phyloP scores from a whole-genome alignment of 257 asterid genomes.

The Solanum ossicruentum region DNA sequence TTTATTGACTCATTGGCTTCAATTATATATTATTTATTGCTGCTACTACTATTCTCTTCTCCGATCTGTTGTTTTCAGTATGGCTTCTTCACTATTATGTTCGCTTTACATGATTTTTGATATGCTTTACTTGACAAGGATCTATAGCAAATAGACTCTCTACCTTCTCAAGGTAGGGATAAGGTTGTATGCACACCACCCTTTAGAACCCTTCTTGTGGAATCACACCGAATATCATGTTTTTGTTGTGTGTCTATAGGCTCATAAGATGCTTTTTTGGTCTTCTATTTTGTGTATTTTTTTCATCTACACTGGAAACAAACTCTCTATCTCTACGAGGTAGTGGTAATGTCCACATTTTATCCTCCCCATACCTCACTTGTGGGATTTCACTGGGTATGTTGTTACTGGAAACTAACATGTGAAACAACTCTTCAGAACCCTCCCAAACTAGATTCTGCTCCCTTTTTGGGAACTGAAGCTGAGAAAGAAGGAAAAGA shows the following conservation, averaged over 20 bases:
- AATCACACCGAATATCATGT: too few species aligned
- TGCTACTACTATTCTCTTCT: not conserved
- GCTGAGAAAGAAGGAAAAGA: constrained; percentile 29
- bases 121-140: not conserved
- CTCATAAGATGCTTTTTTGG: not conserved
- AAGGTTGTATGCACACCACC: too few species aligned
- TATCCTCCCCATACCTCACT: too few species aligned
- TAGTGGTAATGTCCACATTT: too few species aligned
- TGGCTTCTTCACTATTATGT: not conserved
- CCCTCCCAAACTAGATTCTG: constrained; percentile 59
- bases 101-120: not conserved
- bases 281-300: not conserved
- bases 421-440: constrained; percentile 23
- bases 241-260: too few species aligned
- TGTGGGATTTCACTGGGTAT: too few species aligned
- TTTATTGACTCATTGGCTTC: too few species aligned
- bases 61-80: not conserved
- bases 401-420: constrained; percentile 1
- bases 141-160: too few species aligned
- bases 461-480: constrained; percentile 27
- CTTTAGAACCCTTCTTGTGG: too few species aligned
- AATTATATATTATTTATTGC: too few species aligned
- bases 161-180: too few species aligned
- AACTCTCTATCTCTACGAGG: too few species aligned
- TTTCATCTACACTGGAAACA: not conserved